Conservation (phyloP, 2,329 filamentous ascomycete species). For the Parasarocladium wereldwijsianum region DNA sequence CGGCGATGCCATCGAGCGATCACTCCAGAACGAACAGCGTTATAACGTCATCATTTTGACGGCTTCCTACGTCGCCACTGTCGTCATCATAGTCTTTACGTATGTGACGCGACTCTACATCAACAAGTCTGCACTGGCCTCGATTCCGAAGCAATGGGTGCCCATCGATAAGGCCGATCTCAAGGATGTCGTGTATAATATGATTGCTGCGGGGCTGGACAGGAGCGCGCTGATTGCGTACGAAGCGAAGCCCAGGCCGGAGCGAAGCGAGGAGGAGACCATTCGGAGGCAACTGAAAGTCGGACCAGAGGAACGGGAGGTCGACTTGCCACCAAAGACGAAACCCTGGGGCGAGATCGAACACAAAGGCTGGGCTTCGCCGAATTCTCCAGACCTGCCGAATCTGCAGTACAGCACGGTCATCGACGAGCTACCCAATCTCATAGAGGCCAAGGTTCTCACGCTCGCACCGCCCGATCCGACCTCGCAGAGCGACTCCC, state of each 20-base stretch:
- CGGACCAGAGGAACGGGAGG: slow-evolving; percentile 8
- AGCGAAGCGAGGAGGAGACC: slow-evolving; percentile 9
- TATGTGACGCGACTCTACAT: slow-evolving; percentile 79
- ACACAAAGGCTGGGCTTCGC: slow-evolving; percentile 81
- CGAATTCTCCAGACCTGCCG: slow-evolving; percentile 57
- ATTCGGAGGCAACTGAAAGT: slow-evolving; percentile 15
- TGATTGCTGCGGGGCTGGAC: slow-evolving; percentile 59
- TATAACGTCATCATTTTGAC: slow-evolving; percentile 77
- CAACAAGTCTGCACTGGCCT: slow-evolving; percentile 61
- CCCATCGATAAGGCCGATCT: slow-evolving; percentile 79
- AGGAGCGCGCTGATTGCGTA: slow-evolving; percentile 72
- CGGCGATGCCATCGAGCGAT: slow-evolving; percentile 66
- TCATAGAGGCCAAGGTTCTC: slow-evolving; percentile 89
- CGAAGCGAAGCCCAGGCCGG: slow-evolving; percentile 29
- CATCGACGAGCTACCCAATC: slow-evolving; percentile 67
- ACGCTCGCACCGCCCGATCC: slow-evolving; percentile 54
- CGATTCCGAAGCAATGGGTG: slow-evolving; percentile 76
- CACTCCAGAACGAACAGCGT: slow-evolving; percentile 47
- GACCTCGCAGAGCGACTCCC: slow-evolving; percentile 20
- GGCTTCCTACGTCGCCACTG: slow-evolving; percentile 59
- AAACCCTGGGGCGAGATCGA: slow-evolving; percentile 67
- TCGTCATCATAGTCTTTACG: slow-evolving; percentile 56
- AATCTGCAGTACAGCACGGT: slow-evolving; percentile 75
- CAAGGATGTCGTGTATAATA: slow-evolving; percentile 54
- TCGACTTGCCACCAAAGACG: slow-evolving; percentile 30